A percentile compares a stretch with the other conserved stretches of the same genome.
Evolutionary conservation across 148 eudicot genomes (phyloP).

Genomic region (Selenicereus undatus): DNA sequence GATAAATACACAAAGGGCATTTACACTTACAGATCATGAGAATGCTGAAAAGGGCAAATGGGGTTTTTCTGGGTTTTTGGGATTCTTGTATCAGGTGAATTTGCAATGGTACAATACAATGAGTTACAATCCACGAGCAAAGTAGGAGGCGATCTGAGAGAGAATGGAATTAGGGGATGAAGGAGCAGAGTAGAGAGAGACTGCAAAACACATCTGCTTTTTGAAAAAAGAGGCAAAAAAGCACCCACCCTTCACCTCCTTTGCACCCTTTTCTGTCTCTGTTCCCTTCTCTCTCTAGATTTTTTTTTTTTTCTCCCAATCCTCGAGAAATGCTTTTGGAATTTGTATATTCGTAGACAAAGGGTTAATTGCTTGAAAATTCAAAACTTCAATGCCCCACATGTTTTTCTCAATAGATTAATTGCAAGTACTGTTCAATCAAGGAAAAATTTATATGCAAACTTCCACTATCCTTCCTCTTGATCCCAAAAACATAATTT

Average conservation of each 20-base stretch:
- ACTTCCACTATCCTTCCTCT: background rate
- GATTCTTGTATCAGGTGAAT: slow-evolving; percentile 24
- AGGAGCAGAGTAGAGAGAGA: slow-evolving; percentile 13
- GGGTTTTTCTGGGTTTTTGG: slow-evolving; percentile 29
- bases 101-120: slow-evolving; percentile 10
- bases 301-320: background rate
- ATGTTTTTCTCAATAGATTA: slow-evolving; percentile 12
- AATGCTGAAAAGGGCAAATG: slow-evolving; percentile 20
- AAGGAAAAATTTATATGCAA: background rate
- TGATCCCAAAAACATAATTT: background rate
- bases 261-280: slow-evolving; percentile 12
- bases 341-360: slow-evolving; percentile 19
- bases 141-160: background rate
- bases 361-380: slow-evolving; percentile 6
- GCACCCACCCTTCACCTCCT: slow-evolving; percentile 1
- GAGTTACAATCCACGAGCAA: slow-evolving; percentile 6
- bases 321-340: background rate
- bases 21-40: slow-evolving; percentile 56
- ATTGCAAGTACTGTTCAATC: background rate
- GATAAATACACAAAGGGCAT: slow-evolving; percentile 3
- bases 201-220: slow-evolving; percentile 24
- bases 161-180: slow-evolving; percentile 4
- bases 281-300: slow-evolving; percentile 7
- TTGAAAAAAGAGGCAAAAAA: slow-evolving; percentile 22
- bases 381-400: slow-evolving; percentile 17